Base-by-base conservation (phyloP, 345 rosid genomes). In the Eucalyptus pauciflora region DNA sequence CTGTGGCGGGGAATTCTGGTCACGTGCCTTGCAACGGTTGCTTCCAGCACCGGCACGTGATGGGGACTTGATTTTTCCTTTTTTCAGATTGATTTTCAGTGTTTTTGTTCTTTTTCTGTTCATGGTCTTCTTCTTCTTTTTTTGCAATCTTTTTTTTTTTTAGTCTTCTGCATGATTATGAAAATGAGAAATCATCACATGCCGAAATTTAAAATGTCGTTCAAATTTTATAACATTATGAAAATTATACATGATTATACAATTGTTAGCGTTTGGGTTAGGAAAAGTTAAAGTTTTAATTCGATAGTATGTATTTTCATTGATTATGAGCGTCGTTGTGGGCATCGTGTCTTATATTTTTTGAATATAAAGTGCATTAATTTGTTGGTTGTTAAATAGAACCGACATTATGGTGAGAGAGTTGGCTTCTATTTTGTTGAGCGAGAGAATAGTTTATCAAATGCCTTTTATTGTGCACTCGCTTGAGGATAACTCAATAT, bases 221-320 rank as follows among this genome's bases (percentile, higher is more conserved):
- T 4, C 9, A 6, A 62, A 13, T 62, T 64, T n/a, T 31, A n/a
- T 14, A 64, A 14, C 14, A 64, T 64, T n/a, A 4, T n/a, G 11
- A 14, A 64, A 64, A n/a, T n/a, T 14, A 29, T 4, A 7, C 18
- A 6, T 64, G 2, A 29, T 29, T 14, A 64, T 14, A 29, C 2
- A 64, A 13, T 29, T 13, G 6, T 29, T 14, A 64, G 13, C 15
- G 4, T 13, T 62, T 62, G 33, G 18, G 3, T 62, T 62, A 29
- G n/a, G 8, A 29, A 29, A n/a, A 64, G 3, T 0, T 29, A 29
- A 27, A 3, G 1, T 29, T 1, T 64, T 29, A 29, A 29, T 13
- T 29, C 9, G 1, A 29, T 62, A 62, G 3, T 13, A 62, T 13
- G 33, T 62, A 29, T 27, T 27, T 62, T 0, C 0, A 56, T 56